Conservation (phyloP, 2,329 filamentous ascomycete species). For the Lomentospora prolificans region DNA sequence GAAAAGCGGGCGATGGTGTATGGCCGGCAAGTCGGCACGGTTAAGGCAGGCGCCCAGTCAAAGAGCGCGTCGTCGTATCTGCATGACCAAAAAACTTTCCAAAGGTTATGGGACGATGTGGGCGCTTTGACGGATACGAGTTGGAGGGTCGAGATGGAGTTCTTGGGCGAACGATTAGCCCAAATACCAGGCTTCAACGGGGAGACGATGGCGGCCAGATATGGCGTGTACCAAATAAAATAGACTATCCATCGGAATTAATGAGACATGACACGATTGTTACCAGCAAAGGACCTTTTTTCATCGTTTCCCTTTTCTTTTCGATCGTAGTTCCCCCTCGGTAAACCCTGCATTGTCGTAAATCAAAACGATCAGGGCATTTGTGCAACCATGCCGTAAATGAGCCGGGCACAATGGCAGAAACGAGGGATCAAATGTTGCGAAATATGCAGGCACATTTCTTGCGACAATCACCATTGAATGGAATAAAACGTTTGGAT, state of each 20-base stretch:
- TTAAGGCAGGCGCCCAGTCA: not conserved
- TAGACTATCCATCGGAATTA: not conserved
- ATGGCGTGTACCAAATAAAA: slow-evolving; percentile 13
- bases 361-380: not conserved
- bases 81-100: slow-evolving; percentile 40
- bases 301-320: not conserved
- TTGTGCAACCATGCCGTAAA: not conserved
- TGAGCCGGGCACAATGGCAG: too few relatives aligned
- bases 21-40: slow-evolving; percentile 37
- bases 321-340: not conserved
- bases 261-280: not conserved
- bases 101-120: slow-evolving; percentile 43
- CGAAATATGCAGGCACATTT: too few relatives aligned
- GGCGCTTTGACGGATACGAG: slow-evolving; percentile 35
- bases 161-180: slow-evolving; percentile 13
- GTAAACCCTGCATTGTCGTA: not conserved
- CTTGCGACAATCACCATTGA: not conserved
- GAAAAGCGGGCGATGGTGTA: slow-evolving; percentile 37
- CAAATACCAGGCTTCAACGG: slow-evolving; percentile 13
- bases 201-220: slow-evolving; percentile 11
- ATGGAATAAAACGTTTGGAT: not conserved
- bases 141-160: slow-evolving; percentile 37
- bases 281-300: not conserved
- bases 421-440: too few relatives aligned
- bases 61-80: slow-evolving; percentile 22